Conservation (phyloP, 371 early-diverging fungal genomes). For the Mortierella polycephala region DNA sequence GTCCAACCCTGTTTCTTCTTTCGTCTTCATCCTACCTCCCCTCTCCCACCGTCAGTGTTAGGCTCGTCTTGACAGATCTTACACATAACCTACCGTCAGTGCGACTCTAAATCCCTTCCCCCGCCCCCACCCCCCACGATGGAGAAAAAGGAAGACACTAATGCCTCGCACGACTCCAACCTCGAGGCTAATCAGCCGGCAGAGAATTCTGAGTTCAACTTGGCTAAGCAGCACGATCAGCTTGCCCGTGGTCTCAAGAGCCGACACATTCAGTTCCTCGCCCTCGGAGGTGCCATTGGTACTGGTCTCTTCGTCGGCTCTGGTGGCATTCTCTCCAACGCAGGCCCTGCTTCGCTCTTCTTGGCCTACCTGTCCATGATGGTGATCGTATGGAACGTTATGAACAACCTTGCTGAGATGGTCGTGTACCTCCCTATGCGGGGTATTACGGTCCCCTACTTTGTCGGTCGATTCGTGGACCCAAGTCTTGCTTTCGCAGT, state of each 20-base stretch:
- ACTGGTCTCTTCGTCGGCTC: slow-evolving; percentile 91
- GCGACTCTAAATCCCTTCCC: too few relatives aligned
- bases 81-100: too few relatives aligned
- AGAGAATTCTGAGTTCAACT: slow-evolving; percentile 25
- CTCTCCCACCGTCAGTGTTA: too few relatives aligned
- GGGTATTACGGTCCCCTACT: slow-evolving; percentile 84
- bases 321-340: slow-evolving; percentile 74
- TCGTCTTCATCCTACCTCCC: too few relatives aligned
- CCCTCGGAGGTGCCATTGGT: slow-evolving; percentile 77
- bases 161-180: slow-evolving; percentile 8
- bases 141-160: slow-evolving; percentile 15
- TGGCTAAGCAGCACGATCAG: slow-evolving; percentile 32
- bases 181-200: slow-evolving; percentile 23
- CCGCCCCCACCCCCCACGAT: slow-evolving; percentile 6
- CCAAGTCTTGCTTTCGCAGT: slow-evolving; percentile 83
- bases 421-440: slow-evolving; percentile 82
- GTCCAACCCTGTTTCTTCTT: too few relatives aligned
- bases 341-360: slow-evolving; percentile 85
- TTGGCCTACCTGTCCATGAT: slow-evolving; percentile 78
- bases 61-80: too few relatives aligned
- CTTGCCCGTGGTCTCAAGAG: slow-evolving; percentile 69
- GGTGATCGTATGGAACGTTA: slow-evolving; percentile 83
- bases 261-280: slow-evolving; percentile 84
- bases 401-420: slow-evolving; percentile 89
- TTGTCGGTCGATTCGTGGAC: slow-evolving; percentile 82